Evolutionary conservation across 1,284 basidiomycete species (phyloP), one percentile per base, ranked within the genome.

Genomic region (Puccinia hordei): DNA sequence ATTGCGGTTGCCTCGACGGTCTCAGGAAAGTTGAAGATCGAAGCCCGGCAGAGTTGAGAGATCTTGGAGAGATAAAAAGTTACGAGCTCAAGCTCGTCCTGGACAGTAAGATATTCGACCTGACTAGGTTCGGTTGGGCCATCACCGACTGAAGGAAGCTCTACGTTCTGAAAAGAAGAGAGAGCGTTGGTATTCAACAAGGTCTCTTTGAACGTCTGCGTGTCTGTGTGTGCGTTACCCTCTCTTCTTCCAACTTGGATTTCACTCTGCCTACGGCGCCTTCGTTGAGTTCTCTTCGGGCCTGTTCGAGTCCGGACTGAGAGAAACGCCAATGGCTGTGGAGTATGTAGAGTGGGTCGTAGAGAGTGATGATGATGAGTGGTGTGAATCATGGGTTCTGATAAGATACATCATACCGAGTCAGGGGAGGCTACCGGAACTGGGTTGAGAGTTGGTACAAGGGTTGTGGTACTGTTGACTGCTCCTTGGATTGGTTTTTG

Each of bases 1-100:
- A 93, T 90, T 0, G 95, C 94, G 0, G 95, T 98, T 0, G 94
- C 92, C 85, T 96, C 94, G 2, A 98, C 94, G 83, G 92, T 91
- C 83, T 97, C 93, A 0, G 94, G 92, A 83, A 97, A 92, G 24
- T 91, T 90, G 84, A 98, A 95, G 81, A 91, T 90, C 0, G 68
- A 72, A 33, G 77, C 85, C 77, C 90, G 90, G 84, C 93, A 97
- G 73, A 98, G 88, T 82, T 92, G 91, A 0, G 91, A 88, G n/a
- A 95, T 90, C 85, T 95, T 95, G 68, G 90, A 89, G 81, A 93
- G 88, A 86, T 99, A 99, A 83, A 95, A 91, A 82, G 92, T 92
- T 49, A 98, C 92, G 27, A 99, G 90, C 6, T 93, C 87, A 51
- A 91, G 89, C 85, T 99, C 97, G 85, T 99, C 97, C 38, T 91